A percentile compares a stretch with the other conserved stretches of the same genome.
These are phyloP conservation scores for Tolypocladium ophioglossoides DNA, from an alignment of 2,329 filamentous ascomycete genomes.

Conservation along the genomic window DNA sequence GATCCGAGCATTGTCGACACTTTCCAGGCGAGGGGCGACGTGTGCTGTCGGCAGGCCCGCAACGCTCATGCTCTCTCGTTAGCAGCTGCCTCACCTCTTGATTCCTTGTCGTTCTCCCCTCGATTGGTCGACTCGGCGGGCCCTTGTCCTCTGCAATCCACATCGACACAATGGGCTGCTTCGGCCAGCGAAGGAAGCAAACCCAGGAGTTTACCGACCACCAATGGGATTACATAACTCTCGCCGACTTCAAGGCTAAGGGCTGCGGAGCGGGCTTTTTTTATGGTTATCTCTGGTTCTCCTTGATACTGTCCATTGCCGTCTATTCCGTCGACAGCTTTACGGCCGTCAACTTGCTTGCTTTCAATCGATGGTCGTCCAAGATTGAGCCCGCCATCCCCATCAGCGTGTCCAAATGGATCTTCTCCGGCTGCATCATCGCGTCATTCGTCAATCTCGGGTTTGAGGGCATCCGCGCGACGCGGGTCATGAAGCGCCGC, in stretches of 20 bases:
- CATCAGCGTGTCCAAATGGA: constrained; percentile 78
- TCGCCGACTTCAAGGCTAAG: constrained; percentile 70
- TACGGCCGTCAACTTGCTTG: constrained; percentile 82
- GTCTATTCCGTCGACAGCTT: constrained; percentile 90
- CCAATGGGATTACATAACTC: constrained; percentile 83
- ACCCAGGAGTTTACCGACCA: constrained; percentile 67
- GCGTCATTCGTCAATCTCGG: constrained; percentile 73
- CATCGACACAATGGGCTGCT: constrained; percentile 50
- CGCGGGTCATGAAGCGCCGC: constrained; percentile 70
- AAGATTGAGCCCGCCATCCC: constrained; percentile 69
- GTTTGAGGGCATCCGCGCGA: constrained; percentile 71
- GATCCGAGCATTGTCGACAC: constrained; percentile 26
- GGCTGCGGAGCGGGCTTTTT: constrained; percentile 70
- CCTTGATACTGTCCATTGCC: constrained; percentile 65
- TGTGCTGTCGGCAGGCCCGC: constrained; percentile 32
- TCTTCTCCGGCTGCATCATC: constrained; percentile 88
- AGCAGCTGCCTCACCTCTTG: not conserved
- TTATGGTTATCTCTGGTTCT: constrained; percentile 77
- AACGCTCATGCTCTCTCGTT: constrained; percentile 3
- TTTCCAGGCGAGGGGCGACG: constrained; percentile 41
- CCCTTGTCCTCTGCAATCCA: not conserved
- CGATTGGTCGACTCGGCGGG: constrained; percentile 4
- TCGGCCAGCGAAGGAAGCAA: constrained; percentile 49
- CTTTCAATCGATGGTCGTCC: constrained; percentile 81
- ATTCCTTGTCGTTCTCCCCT: constrained; percentile 4